These are phyloP conservation scores for Zizania latifolia DNA, from an alignment of 176 grass and related monocot species.

Conservation along the genomic window DNA sequence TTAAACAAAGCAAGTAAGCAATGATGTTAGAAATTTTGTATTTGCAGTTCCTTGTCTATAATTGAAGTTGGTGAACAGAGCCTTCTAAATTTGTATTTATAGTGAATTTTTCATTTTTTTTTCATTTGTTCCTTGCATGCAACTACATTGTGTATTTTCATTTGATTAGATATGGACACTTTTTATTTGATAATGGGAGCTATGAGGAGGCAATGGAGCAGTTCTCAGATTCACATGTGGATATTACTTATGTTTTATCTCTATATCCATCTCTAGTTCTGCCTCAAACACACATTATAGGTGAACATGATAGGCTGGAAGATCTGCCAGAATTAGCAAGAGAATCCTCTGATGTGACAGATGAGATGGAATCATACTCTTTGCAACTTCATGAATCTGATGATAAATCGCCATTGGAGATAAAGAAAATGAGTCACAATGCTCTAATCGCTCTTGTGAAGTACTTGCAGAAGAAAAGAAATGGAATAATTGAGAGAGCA, in stretches of 20 bases:
- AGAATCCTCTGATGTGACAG: conserved; percentile 74
- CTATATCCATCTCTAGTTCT: conserved; percentile 77
- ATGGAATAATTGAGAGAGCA: conserved; percentile 85
- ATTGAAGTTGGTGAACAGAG: neutral
- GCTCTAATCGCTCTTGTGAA: conserved; percentile 81
- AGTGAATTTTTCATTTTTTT: neutral
- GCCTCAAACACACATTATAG: conserved; percentile 61
- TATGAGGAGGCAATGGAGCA: conserved; percentile 96
- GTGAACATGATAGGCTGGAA: conserved; percentile 52
- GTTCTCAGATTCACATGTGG: conserved; percentile 90
- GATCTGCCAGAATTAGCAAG: conserved; percentile 72
- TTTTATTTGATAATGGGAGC: conserved; percentile 84
- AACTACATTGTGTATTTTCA: conserved; percentile 21
- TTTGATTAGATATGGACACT: conserved; percentile 83
- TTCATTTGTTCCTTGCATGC: conserved; percentile 21
- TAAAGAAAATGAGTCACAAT: conserved; percentile 90
- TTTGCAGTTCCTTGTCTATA: neutral
- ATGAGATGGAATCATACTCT: conserved; percentile 76
- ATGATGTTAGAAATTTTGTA: neutral
- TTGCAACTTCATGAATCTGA: conserved; percentile 57
- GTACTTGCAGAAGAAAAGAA: conserved; percentile 97
- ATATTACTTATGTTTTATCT: conserved; percentile 80
- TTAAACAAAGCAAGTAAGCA: neutral
- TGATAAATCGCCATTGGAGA: conserved; percentile 69
- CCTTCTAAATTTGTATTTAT: conserved; percentile 5